Conservation (phyloP, 805 yeast species). For the Brettanomyces bruxellensis region DNA sequence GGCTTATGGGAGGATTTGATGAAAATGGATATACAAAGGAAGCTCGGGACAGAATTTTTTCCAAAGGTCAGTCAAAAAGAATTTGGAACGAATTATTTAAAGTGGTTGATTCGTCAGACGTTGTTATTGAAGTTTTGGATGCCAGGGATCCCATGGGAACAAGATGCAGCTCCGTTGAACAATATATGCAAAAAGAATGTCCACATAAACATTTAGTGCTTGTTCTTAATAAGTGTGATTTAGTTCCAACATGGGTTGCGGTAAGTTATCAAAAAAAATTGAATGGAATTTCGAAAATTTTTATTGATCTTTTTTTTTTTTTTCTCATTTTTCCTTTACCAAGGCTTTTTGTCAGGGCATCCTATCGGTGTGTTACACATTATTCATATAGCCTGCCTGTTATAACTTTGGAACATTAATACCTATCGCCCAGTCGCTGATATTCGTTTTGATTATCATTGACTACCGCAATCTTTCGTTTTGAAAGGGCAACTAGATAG, state of each 20-base stretch:
- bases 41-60: slow-evolving; percentile 92
- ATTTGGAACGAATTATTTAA: slow-evolving; percentile 97
- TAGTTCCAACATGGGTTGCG: slow-evolving; percentile 98
- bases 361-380: slow-evolving; percentile 20
- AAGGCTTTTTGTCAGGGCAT: slow-evolving; percentile 83
- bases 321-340: slow-evolving; percentile 31
- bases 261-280: slow-evolving; percentile 74
- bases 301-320: slow-evolving; percentile 9
- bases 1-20: slow-evolving; percentile 65
- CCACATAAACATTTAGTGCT: slow-evolving; percentile 94
- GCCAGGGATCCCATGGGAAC: slow-evolving; percentile 98
- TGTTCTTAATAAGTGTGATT: slow-evolving; percentile 94
- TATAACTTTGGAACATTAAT: slow-evolving; percentile 93
- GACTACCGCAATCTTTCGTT: slow-evolving; percentile 23
- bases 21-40: slow-evolving; percentile 82
- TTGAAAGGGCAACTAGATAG: slow-evolving; percentile 33
- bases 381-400: slow-evolving; percentile 63
- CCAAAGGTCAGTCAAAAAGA: slow-evolving; percentile 96
- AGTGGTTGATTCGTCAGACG: slow-evolving; percentile 96
- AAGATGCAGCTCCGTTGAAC: slow-evolving; percentile 87
- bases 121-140: slow-evolving; percentile 90
- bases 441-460: slow-evolving; percentile 39
- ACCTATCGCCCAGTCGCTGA: slow-evolving; percentile 38
- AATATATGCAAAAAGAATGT: slow-evolving; percentile 85
- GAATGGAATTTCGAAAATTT: neutral